Conservation (phyloP, 2,329 filamentous ascomycete species). For the Epichloe sibirici region DNA sequence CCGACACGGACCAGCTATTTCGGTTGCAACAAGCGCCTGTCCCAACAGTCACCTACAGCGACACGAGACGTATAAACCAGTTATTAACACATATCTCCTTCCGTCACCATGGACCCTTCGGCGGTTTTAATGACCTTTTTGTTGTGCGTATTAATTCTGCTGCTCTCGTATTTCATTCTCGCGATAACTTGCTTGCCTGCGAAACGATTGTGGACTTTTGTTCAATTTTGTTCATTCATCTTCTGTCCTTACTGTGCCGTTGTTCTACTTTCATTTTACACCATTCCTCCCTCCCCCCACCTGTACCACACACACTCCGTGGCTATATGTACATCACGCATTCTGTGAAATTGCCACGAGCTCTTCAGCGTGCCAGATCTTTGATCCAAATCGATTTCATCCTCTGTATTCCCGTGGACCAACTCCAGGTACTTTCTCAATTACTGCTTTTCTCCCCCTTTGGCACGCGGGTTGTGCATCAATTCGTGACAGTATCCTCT, state of each 20-base stretch:
- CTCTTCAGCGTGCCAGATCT: background rate
- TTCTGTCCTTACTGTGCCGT: background rate
- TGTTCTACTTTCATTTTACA: background rate
- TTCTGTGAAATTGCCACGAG: background rate
- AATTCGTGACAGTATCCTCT: background rate
- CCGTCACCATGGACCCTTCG: conserved; percentile 39
- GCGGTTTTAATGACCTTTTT: conserved; percentile 59
- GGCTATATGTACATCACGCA: background rate
- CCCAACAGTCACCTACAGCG: background rate
- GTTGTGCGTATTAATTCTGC: conserved; percentile 35
- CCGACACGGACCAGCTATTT: background rate
- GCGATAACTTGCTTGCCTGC: background rate
- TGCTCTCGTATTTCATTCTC: background rate
- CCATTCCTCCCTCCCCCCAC: background rate
- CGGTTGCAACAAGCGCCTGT: background rate
- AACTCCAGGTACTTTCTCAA: background rate
- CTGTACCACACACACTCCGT: background rate
- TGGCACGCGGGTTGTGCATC: background rate
- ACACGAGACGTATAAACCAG: background rate
- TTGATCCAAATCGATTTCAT: background rate
- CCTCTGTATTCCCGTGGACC: background rate
- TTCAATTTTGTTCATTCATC: background rate
- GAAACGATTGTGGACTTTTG: background rate
- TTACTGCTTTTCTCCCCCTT: background rate
- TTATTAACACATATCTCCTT: background rate